Conservation (phyloP, 768 basidiomycete species). For the Calocera cornea region DNA sequence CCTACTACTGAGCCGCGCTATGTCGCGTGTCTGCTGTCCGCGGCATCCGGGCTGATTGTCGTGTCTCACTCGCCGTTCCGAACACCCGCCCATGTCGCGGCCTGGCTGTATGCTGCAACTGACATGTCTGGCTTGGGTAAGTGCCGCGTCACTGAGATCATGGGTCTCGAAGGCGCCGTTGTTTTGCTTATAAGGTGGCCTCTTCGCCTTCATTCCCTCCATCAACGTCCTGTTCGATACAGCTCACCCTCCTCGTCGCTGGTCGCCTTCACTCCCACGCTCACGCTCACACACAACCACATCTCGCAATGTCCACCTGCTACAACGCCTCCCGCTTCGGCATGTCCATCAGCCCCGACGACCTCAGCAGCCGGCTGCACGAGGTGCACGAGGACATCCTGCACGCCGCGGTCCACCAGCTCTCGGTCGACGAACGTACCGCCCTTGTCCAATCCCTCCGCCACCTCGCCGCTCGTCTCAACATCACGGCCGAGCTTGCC, state of each 20-base stretch:
- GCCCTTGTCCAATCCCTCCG: background rate
- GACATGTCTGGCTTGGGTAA: background rate
- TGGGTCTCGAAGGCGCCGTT: background rate
- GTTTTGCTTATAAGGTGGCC: background rate
- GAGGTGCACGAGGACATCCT: background rate
- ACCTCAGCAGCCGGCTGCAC: slow-evolving; percentile 5
- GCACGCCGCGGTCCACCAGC: background rate
- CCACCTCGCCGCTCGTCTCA: background rate
- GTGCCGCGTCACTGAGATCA: background rate
- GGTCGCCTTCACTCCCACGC: background rate
- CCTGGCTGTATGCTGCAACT: background rate
- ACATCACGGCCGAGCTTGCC: background rate
- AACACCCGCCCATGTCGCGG: background rate
- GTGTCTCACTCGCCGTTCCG: background rate
- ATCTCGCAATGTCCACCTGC: background rate
- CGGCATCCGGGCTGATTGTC: background rate
- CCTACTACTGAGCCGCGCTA: background rate
- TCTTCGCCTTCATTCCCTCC: background rate
- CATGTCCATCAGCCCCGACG: background rate
- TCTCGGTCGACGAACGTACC: background rate
- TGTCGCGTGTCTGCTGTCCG: background rate
- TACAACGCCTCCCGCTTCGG: background rate
- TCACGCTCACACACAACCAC: background rate
- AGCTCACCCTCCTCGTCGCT: background rate
- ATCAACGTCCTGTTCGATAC: background rate